Conservation (phyloP, 202 grass and related monocot species). For the Schoenoplectus tabernaemontani region DNA sequence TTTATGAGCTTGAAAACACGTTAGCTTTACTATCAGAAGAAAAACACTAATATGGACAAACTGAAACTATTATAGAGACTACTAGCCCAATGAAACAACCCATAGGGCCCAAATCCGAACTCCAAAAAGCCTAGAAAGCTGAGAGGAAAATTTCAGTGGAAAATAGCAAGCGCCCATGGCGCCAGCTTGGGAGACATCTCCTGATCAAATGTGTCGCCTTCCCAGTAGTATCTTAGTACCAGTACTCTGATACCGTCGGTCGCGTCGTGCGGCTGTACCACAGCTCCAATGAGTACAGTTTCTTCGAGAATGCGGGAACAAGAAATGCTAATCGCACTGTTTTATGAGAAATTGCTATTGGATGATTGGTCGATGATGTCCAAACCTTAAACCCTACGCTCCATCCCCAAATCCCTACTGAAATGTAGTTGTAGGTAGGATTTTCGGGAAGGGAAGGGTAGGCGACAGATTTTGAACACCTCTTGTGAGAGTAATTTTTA, state of each 20-base stretch:
- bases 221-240: not conserved
- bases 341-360: not conserved
- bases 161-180: not conserved
- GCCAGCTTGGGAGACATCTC: not conserved
- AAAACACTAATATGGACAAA: too few relatives aligned
- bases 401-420: not conserved
- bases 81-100: not conserved
- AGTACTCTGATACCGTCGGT: not conserved
- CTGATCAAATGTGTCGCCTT: not conserved
- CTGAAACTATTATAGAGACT: not conserved
- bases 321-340: not conserved
- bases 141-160: not conserved
- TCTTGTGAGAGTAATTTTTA: not conserved
- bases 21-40: too few relatives aligned
- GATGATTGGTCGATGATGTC: not conserved
- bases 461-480: not conserved
- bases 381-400: constrained; percentile 6
- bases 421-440: not conserved
- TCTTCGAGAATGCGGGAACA: not conserved
- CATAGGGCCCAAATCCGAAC: not conserved
- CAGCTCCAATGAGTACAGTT: not conserved
- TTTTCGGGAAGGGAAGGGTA: not conserved
- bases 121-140: not conserved
- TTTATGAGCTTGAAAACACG: too few relatives aligned
- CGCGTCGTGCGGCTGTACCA: not conserved